Percentiles rank a stretch among this genome's conserved stretches.
phyloP scores from a whole-genome alignment of 305 asterid species.

The Fraxinus angustifolia region DNA sequence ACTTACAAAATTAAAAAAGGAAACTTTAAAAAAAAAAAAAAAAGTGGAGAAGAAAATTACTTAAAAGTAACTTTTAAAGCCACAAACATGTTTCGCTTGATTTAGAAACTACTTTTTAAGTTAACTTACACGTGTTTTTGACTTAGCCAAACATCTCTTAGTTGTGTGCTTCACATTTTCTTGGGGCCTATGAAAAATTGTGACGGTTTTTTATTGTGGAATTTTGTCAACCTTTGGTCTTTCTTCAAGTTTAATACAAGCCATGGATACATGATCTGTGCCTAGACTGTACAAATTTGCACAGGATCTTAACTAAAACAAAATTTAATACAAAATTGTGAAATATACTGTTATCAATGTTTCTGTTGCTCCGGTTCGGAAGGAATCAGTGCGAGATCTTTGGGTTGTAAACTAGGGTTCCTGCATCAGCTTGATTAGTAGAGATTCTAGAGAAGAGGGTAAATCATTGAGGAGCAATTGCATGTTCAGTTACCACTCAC shows the following conservation, averaged over 20 bases:
- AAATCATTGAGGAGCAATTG: background rate
- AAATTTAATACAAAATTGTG: background rate
- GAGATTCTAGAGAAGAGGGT: background rate
- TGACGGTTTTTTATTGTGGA: too few relatives aligned
- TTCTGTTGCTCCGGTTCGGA: background rate
- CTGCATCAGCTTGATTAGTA: background rate
- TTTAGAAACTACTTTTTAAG: too few relatives aligned
- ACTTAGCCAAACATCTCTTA: too few relatives aligned
- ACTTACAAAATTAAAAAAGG: too few relatives aligned
- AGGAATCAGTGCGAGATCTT: background rate
- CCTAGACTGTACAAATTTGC: background rate
- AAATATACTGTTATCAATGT: background rate
- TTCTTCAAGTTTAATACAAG: too few relatives aligned
- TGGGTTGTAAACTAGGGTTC: background rate
- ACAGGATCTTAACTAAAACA: background rate
- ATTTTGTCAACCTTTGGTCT: too few relatives aligned
- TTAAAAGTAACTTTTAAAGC: background rate
- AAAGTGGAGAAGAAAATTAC: background rate
- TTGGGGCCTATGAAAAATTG: too few relatives aligned
- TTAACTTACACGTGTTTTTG: too few relatives aligned
- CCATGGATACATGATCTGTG: background rate
- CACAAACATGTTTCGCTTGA: background rate
- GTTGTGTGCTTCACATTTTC: too few relatives aligned
- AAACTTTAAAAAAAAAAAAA: too few relatives aligned
- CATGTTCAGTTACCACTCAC: background rate